These are phyloP conservation scores for Trichoderma koningii DNA, from an alignment of 2,329 filamentous ascomycete species.

Conservation along the genomic window DNA sequence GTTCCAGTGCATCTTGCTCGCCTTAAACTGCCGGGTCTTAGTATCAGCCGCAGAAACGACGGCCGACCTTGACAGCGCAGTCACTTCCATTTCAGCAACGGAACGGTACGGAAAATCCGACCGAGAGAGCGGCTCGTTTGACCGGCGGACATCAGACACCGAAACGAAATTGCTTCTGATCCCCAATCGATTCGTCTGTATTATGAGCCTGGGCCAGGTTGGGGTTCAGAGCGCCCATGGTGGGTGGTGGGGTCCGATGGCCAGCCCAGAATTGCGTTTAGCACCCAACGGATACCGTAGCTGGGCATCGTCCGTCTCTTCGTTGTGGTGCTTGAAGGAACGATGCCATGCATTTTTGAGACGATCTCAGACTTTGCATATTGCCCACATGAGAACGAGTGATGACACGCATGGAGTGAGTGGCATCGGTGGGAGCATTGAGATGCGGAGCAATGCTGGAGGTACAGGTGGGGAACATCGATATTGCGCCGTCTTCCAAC, in stretches of 20 bases:
- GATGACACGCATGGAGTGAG: neutral
- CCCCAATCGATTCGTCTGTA: slow-evolving; percentile 14
- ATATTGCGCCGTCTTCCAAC: neutral
- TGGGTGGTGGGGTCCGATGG: neutral
- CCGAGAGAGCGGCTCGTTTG: neutral
- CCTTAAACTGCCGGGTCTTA: neutral
- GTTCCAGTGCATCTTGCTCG: neutral
- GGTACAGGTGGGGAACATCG: neutral
- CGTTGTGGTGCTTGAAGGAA: no score
- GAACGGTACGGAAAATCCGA: slow-evolving; percentile 1
- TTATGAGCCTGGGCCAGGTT: slow-evolving; percentile 23
- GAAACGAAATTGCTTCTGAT: slow-evolving; percentile 25
- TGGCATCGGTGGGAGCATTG: neutral
- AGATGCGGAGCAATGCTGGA: neutral
- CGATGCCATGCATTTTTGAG: no score
- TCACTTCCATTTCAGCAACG: neutral
- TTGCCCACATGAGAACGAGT: no score
- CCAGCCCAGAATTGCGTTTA: slow-evolving; percentile 7
- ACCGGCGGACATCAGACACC: slow-evolving; percentile 7
- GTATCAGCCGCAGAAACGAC: neutral
- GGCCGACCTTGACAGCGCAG: neutral
- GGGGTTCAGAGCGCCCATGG: slow-evolving; percentile 19
- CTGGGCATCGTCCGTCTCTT: neutral
- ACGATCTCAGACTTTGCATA: no score
- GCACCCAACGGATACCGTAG: neutral